phyloP scores from a whole-genome alignment of 2,329 filamentous ascomycete genomes.

The Clarireedia hainanense region DNA sequence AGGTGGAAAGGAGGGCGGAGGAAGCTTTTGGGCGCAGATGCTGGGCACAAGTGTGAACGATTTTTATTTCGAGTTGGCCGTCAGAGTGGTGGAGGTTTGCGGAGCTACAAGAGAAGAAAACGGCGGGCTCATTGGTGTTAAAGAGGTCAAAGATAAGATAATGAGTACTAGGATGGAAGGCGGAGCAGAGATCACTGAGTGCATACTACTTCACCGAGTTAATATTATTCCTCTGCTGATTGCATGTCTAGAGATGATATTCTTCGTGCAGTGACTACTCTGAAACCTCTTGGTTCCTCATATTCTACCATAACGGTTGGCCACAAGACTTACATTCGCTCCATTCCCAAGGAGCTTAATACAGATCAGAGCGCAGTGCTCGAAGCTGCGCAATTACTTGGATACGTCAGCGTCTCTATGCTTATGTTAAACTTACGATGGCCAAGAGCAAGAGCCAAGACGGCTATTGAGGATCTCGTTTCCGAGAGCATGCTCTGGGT shows the following conservation, averaged over 20 bases:
- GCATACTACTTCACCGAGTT: constrained; percentile 26
- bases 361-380: constrained; percentile 88
- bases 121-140: constrained; percentile 79
- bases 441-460: constrained; percentile 77
- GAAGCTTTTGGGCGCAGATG: constrained; percentile 86
- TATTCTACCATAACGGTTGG: constrained; percentile 83
- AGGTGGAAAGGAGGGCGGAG: constrained; percentile 39
- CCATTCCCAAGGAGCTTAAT: constrained; percentile 90
- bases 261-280: constrained; percentile 75
- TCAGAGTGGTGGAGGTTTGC: constrained; percentile 92
- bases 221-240: not conserved
- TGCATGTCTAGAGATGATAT: constrained; percentile 64
- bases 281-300: constrained; percentile 79
- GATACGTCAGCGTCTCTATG: constrained; percentile 86
- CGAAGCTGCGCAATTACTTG: constrained; percentile 82
- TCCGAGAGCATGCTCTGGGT: constrained; percentile 91
- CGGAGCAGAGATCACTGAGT: constrained; percentile 70
- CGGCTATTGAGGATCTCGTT: constrained; percentile 83
- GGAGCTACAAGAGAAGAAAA: constrained; percentile 81
- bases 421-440: constrained; percentile 78
- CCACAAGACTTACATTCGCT: constrained; percentile 78
- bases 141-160: constrained; percentile 71
- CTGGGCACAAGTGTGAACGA: constrained; percentile 89
- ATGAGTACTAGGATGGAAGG: constrained; percentile 67
- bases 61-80: constrained; percentile 96